Base-by-base conservation (phyloP, 2,329 filamentous ascomycete genomes). In the Pseudocercospora cruenta region DNA sequence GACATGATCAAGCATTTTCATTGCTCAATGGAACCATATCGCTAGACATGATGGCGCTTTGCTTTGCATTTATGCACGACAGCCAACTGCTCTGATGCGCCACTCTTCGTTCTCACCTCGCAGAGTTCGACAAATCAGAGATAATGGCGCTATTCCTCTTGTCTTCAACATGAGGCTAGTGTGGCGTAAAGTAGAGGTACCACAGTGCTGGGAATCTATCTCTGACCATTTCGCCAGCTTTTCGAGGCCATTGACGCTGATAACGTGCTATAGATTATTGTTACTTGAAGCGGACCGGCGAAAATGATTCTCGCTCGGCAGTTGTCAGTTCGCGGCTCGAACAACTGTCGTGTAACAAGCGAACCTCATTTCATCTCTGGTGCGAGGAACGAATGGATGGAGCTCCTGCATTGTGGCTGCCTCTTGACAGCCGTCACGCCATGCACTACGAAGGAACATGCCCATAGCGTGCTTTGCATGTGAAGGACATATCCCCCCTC, bases 381-480 rank as follows among this genome's bases (percentile, higher is more conserved):
- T 43, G 8, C 19, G 39, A 43, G 16, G 39, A 43, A 43, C 39
- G 24, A 5, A 33, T 26, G 7, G 33, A 28, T 12, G 12, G 22
- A 31, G 51, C 51, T n/a, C 33, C 14, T 39, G n/a, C 55, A 19
- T 26, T 9, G 31, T 58, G 28, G 28, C 33, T 58, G 55, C 28
- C 55, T 58, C 28, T 36, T 26, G 36, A 39, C 55, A 26, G n/a
- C 55, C 33, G 55, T 58, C 55, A 58, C 22, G 36, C n/a, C n/a
- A 19, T 19, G 28, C 31, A n/a, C 55, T 33, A 43, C 55, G 22
- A 39, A 36, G 55, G 26, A 58, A 24, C 28, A 14, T 31, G 9
- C 21, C 16, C 55, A 58, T n/a, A 14, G 8, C 16, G 33, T 21
- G 55, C 55, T 58, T 58, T 58, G 55, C 55, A 58, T 58, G 55